phyloP scores from a whole-genome alignment of 2,329 filamentous ascomycete species.

The Septoria petroselini region DNA sequence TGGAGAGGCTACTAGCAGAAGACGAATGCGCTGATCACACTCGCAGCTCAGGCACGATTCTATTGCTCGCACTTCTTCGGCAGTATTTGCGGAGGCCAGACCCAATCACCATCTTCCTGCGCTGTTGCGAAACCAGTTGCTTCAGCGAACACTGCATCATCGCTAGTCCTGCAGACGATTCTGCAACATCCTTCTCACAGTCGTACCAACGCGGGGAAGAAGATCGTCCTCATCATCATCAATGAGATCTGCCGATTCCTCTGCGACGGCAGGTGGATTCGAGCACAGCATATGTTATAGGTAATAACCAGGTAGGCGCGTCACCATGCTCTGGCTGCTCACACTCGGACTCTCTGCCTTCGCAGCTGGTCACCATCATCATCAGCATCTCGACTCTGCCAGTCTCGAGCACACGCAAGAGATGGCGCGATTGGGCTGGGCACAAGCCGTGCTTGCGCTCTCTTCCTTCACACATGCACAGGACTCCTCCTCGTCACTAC shows the following conservation, averaged over 20 bases:
- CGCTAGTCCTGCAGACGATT: conserved; percentile 11
- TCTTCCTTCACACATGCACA: conserved; percentile 28
- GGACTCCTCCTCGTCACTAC: conserved; percentile 17
- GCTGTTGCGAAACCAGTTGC: not conserved
- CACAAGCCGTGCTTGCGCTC: conserved; percentile 25
- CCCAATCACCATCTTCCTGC: not conserved
- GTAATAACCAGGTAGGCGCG: conserved; percentile 3
- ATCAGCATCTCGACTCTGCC: not conserved
- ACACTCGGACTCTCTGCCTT: not conserved
- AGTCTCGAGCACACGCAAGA: not conserved
- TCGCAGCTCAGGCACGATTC: not conserved
- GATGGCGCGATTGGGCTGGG: conserved; percentile 26
- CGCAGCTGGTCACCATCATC: not conserved
- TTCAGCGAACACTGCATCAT: not conserved
- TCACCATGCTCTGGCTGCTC: conserved; percentile 1
- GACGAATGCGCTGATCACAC: not conserved
- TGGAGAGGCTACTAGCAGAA: conserved; percentile 1
- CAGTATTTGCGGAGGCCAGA: conserved; percentile 1
- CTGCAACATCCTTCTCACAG: conserved; percentile 1
- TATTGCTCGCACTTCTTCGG: not conserved
- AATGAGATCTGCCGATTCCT: not conserved
- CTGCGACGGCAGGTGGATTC: not conserved
- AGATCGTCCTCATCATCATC: not conserved
- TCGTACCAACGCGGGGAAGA: conserved; percentile 1
- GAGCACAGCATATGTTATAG: not conserved